These are phyloP conservation scores for Apophysomyces ossiformis DNA, from an alignment of 371 early-diverging fungal genomes.

Conservation along the genomic window DNA sequence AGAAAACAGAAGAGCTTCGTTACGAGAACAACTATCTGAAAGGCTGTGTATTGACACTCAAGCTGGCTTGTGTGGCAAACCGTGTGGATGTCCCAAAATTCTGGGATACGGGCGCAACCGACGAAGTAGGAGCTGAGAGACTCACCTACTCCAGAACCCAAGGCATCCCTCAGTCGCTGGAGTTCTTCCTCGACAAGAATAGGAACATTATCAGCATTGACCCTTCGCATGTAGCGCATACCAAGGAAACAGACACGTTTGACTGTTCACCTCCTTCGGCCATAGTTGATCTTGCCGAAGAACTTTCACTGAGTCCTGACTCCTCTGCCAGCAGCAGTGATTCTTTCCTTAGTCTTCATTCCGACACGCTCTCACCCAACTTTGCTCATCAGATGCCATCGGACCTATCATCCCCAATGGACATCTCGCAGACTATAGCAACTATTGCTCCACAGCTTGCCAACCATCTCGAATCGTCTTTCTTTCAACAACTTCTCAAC, in stretches of 20 bases:
- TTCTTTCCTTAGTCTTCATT: conserved; percentile 7
- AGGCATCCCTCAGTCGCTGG: conserved; percentile 42
- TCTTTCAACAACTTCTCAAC: conserved; percentile 34
- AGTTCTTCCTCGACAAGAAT: conserved; percentile 41
- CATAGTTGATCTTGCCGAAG: conserved; percentile 15
- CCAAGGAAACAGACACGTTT: conserved; percentile 8
- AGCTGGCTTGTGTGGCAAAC: conserved; percentile 40
- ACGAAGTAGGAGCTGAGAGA: conserved; percentile 42
- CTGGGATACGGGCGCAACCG: conserved; percentile 34
- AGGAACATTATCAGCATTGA: conserved; percentile 28
- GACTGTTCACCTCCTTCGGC: conserved; percentile 13
- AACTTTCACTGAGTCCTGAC: neutral
- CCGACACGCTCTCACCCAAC: conserved; percentile 18
- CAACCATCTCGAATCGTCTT: conserved; percentile 37
- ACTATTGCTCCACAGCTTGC: conserved; percentile 40
- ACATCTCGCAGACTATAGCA: neutral
- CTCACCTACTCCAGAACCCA: conserved; percentile 36
- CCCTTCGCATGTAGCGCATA: neutral
- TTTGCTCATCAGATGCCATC: neutral
- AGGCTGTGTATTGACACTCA: conserved; percentile 35
- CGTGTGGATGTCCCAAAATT: conserved; percentile 43
- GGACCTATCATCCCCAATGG: neutral
- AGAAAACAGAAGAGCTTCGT: conserved; percentile 29
- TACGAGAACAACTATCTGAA: conserved; percentile 43
- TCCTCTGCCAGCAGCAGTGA: conserved; percentile 6